These are phyloP conservation scores for Sporothrix inflata DNA, from an alignment of 2,329 filamentous ascomycete species.

Conservation along the genomic window DNA sequence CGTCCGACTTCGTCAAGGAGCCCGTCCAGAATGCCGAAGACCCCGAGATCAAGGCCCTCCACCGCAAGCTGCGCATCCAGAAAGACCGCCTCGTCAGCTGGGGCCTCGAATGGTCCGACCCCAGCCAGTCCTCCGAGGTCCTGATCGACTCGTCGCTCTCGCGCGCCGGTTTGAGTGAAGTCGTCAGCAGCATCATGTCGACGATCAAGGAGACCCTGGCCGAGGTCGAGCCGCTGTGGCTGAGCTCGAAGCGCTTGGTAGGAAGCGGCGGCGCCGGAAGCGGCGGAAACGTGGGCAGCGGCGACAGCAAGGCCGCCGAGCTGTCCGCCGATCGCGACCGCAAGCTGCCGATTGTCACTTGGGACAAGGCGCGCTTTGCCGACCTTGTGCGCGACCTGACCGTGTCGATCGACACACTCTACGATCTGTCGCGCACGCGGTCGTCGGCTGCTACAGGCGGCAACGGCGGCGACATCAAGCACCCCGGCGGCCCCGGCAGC, in stretches of 20 bases:
- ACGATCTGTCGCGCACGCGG: slow-evolving; percentile 72
- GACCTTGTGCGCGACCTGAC: slow-evolving; percentile 75
- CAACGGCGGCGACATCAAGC: background rate
- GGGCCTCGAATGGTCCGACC: slow-evolving; percentile 81
- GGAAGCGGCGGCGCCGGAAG: slow-evolving; percentile 25
- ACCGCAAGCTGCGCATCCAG: slow-evolving; percentile 78
- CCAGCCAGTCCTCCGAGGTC: slow-evolving; percentile 57
- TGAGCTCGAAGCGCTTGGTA: slow-evolving; percentile 56
- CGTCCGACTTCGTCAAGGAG: slow-evolving; percentile 71
- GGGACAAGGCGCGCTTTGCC: slow-evolving; percentile 74
- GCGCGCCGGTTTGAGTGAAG: slow-evolving; percentile 74
- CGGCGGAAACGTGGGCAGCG: background rate
- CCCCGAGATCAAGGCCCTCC: slow-evolving; percentile 71
- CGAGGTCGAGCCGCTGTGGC: slow-evolving; percentile 74
- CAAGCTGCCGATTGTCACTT: slow-evolving; percentile 62
- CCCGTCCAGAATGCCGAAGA: slow-evolving; percentile 64
- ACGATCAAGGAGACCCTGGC: slow-evolving; percentile 80
- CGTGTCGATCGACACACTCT: slow-evolving; percentile 77
- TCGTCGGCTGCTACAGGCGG: slow-evolving; percentile 47
- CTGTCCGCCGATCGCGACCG: slow-evolving; percentile 22
- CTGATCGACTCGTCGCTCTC: slow-evolving; percentile 73
- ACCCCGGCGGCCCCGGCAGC: slow-evolving; percentile 33
- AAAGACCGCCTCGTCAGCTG: slow-evolving; percentile 78
- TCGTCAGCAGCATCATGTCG: slow-evolving; percentile 76
- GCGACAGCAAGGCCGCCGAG: slow-evolving; percentile 21